Percentiles rank a stretch among this genome's conserved stretches.
phyloP scores from a whole-genome alignment of 1,139 yeast species.

The Debaryomyces sp. region DNA sequence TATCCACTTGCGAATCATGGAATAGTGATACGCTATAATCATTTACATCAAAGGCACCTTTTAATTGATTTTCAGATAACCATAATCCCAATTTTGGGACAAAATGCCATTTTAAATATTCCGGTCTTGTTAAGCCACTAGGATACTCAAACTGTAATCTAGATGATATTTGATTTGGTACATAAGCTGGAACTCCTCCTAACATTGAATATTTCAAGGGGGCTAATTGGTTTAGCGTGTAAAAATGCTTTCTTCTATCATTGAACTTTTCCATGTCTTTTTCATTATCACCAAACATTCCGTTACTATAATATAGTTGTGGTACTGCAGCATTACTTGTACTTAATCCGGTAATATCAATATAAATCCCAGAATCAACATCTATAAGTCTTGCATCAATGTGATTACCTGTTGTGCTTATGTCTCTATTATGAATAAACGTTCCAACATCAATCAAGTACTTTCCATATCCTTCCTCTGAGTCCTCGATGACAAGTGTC shows the following conservation, averaged over 20 bases:
- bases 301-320: slow-evolving; percentile 12
- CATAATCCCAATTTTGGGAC: slow-evolving; percentile 32
- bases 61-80: slow-evolving; percentile 24
- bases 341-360: slow-evolving; percentile 31
- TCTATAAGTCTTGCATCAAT: slow-evolving; percentile 39
- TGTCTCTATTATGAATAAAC: slow-evolving; percentile 23
- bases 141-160: slow-evolving; percentile 30
- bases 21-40: slow-evolving; percentile 18
- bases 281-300: slow-evolving; percentile 10
- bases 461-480: slow-evolving; percentile 32
- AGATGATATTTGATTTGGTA: slow-evolving; percentile 27
- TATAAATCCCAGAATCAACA: slow-evolving; percentile 35
- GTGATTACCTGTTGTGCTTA: slow-evolving; percentile 25
- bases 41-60: slow-evolving; percentile 22
- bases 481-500: slow-evolving; percentile 30
- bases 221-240: slow-evolving; percentile 22
- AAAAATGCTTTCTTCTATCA: slow-evolving; percentile 27
- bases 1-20: slow-evolving; percentile 12
- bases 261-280: slow-evolving; percentile 19
- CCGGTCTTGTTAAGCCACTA: slow-evolving; percentile 23
- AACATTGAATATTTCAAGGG: slow-evolving; percentile 26
- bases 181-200: slow-evolving; percentile 31
- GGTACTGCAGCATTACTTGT: slow-evolving; percentile 15
- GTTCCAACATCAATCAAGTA: slow-evolving; percentile 32
- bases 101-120: slow-evolving; percentile 30